Evolutionary conservation across 2,329 filamentous ascomycete species (phyloP), one percentile per base, ranked within the genome.

Genomic region (Remersonia thermophila): DNA sequence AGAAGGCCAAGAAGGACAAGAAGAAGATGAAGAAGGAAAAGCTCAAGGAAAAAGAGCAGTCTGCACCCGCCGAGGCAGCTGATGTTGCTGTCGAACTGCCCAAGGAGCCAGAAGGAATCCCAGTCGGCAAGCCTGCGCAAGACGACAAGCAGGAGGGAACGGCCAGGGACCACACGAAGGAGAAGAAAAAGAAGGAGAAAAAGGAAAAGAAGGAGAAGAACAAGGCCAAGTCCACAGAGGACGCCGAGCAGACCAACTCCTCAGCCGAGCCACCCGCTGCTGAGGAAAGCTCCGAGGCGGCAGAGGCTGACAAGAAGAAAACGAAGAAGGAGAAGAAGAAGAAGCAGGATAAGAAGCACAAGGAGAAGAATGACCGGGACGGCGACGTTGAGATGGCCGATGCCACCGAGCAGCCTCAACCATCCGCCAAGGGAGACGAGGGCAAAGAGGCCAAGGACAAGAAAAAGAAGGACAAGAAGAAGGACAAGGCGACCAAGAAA

Each of bases 261-360:
- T 6, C 20, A 5, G 5, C 20, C 9, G 20, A 23, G 9, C 9
- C 20, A 5, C 20, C 20, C 5, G 20, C 20, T 7, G 10, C 13
- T 15, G 36, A 32, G 10, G 37, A 27, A 25, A 14, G 29, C 20
- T n/a, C 20, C 34, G 36, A 20, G 16, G n/a, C 18, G 17, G 3
- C 23, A 39, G 33, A 61, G 62, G 50, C n/a, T n/a, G 55, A 57
- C 36, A 44, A 27, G 50, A 50, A 23, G 32, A 23, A 23, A 9
- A 23, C 26, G 3, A 27, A 39, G 33, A 61, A 62, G 50, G 55
- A 57, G 36, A 44, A 27, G 50, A 50, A 23, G 32, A 23, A 23
- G 20, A 23, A 38, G 14, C 18, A 38, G 26, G n/a, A 13, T 1
- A 28, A 37, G 14, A 31, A 30, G 14, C 20, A 36, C 13, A 29